Conservation (phyloP, 495 filamentous ascomycete genomes). For the Penicilliopsis zonata region DNA sequence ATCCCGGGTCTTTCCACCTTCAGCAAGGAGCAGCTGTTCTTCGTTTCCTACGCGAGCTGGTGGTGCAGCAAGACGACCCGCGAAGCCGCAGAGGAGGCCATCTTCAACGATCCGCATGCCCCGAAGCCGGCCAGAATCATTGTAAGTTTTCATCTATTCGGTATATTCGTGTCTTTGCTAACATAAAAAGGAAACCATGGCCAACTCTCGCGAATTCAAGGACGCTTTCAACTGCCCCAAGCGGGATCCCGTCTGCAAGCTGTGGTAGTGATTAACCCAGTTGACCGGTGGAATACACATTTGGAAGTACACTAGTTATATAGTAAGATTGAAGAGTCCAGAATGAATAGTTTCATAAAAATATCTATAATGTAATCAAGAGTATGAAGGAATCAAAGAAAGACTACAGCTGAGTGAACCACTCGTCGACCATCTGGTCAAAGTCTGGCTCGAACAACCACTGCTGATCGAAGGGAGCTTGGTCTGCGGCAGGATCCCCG, state of each 20-base stretch:
- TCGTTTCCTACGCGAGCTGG: slow-evolving; percentile 51
- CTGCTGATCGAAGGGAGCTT: no score
- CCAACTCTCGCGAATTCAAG: slow-evolving; percentile 55
- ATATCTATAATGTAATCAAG: no score
- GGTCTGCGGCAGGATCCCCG: no score
- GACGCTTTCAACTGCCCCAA: slow-evolving; percentile 52
- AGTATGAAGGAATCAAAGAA: no score
- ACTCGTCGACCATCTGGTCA: no score
- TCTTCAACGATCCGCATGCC: slow-evolving; percentile 54
- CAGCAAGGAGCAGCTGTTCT: slow-evolving; percentile 63
- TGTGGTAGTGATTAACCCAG: slow-evolving; percentile 57
- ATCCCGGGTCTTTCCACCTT: slow-evolving; percentile 56
- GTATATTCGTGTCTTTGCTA: background rate
- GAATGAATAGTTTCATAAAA: no score
- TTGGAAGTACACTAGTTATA: no score
- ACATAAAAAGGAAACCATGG: slow-evolving; percentile 40
- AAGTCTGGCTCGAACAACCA: no score
- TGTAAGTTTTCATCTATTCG: slow-evolving; percentile 17
- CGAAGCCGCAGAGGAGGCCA: slow-evolving; percentile 39
- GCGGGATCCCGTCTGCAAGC: slow-evolving; percentile 55
- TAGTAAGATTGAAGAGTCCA: no score
- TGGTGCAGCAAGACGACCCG: slow-evolving; percentile 57
- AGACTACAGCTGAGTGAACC: no score
- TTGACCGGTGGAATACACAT: no score
- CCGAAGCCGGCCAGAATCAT: slow-evolving; percentile 49